A percentile compares a stretch with the other conserved stretches of the same genome.
Evolutionary conservation across 495 filamentous ascomycete genomes (phyloP).

Genomic region (Penicillium mononematosum): DNA sequence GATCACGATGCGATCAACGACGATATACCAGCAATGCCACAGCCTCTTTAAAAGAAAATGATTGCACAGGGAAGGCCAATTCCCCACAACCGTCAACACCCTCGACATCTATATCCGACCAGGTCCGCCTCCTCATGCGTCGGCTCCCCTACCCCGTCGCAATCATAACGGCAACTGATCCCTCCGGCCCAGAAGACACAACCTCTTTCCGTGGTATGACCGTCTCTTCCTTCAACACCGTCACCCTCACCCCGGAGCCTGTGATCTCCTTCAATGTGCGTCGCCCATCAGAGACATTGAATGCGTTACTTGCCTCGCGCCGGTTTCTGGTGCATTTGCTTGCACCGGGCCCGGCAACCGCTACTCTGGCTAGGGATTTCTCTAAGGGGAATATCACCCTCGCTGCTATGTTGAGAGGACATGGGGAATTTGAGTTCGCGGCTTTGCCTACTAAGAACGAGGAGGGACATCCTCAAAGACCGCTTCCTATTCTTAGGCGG

Average conservation of each 20-base stretch:
- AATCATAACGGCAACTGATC: slow-evolving; percentile 58
- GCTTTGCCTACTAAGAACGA: slow-evolving; percentile 11
- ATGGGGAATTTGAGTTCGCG: slow-evolving; percentile 41
- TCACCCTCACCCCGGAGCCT: slow-evolving; percentile 64
- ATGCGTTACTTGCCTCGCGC: slow-evolving; percentile 53
- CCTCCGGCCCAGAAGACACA: slow-evolving; percentile 21
- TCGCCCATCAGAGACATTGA: slow-evolving; percentile 67
- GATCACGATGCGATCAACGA: slow-evolving; percentile 14
- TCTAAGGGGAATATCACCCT: slow-evolving; percentile 39
- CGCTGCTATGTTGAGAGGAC: slow-evolving; percentile 27
- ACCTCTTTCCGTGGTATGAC: slow-evolving; percentile 62
- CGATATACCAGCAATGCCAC: slow-evolving; percentile 20
- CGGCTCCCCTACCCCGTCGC: slow-evolving; percentile 70
- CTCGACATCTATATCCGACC: slow-evolving; percentile 29
- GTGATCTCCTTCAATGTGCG: slow-evolving; percentile 78
- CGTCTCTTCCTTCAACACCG: slow-evolving; percentile 79
- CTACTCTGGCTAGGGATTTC: slow-evolving; percentile 45
- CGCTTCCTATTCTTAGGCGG: slow-evolving; percentile 35
- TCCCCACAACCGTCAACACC: neutral
- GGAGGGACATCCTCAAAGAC: slow-evolving; percentile 10
- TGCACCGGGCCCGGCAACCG: slow-evolving; percentile 29
- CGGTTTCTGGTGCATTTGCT: slow-evolving; percentile 48
- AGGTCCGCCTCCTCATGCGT: slow-evolving; percentile 66
- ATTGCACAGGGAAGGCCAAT: neutral
- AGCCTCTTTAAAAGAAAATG: slow-evolving; percentile 8